Conservation (phyloP, 371 early-diverging fungal species). For the Basidiobolus heterosporus region DNA sequence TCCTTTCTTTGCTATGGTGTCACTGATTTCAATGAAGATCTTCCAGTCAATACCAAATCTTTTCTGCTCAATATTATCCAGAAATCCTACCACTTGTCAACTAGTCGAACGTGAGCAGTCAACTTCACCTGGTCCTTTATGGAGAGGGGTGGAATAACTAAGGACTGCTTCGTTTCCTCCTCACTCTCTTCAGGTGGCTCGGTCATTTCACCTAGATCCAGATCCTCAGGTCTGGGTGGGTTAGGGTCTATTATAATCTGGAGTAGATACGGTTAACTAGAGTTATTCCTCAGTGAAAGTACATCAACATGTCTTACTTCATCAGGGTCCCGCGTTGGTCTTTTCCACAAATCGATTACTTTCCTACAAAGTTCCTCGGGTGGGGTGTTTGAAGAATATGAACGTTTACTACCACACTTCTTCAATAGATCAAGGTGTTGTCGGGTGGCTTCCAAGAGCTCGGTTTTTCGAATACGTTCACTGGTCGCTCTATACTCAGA, state of each 20-base stretch:
- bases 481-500: slow-evolving; percentile 29
- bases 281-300: not conserved
- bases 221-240: no score
- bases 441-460: slow-evolving; percentile 28
- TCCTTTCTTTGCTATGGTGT: slow-evolving; percentile 35
- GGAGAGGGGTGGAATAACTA: not conserved
- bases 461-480: slow-evolving; percentile 16
- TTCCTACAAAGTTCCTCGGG: not conserved
- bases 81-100: slow-evolving; percentile 37
- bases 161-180: not conserved
- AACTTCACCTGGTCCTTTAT: slow-evolving; percentile 14
- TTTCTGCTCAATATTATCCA: no score
- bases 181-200: not conserved
- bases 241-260: no score
- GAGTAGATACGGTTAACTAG: not conserved
- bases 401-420: not conserved
- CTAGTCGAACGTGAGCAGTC: slow-evolving; percentile 32
- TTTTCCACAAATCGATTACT: slow-evolving; percentile 1
- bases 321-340: not conserved
- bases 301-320: no score
- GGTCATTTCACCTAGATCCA: not conserved
- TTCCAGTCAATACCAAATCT: no score
- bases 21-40: no score
- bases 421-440: slow-evolving; percentile 1
- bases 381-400: not conserved